Evolutionary conservation across 1,284 basidiomycete species (phyloP), one percentile per base, ranked within the genome.

Genomic region (Sporisorium reilianum): DNA sequence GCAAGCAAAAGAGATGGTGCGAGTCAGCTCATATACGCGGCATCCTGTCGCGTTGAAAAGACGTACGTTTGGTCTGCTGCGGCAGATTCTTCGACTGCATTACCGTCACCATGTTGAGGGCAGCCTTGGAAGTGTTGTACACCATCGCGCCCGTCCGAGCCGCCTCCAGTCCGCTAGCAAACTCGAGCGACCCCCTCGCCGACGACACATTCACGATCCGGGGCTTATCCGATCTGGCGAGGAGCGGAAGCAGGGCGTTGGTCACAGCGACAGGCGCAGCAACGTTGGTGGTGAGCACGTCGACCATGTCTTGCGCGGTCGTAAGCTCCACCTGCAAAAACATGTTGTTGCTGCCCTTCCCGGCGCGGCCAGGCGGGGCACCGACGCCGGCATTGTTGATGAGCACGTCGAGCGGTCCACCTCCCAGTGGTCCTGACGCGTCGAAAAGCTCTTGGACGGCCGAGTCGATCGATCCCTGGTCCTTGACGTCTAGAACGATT

Each of bases 81-180:
- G 55, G 44, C 26, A 69, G 32, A 20, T 69, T 69, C 49, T 69
- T 70, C 11, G 51, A 16, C 32, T 70, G 63, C 67, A 70, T 70
- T 10, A 65, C 16, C 12, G 67, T 70, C 32, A 70, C 67, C 67
- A 70, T 70, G 46, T 64, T 70, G 20, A 70, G 50, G 7, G 67
- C 62, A 5, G 67, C 26, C 23, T 70, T 64, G 25, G 62, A 65
- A 0, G 67, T 41, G 44, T 70, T 70, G 55, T 70, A 70, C n/a
- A 70, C 67, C 55, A 70, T 58, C 9, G 67, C 55, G 11, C 67
- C 67, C 5, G 67, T 70, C 11, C 67, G 22, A 2, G 50, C 62
- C 2, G 67, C 44, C 28, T 64, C 62, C n/a, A 70, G 32, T 0
- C 56, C 56, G 22, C 45, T 52, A 1, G 14, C 67, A 30, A 70